A percentile compares a stretch with the other conserved stretches of the same genome.
These are phyloP conservation scores for Kodamaea ohmeri DNA, from an alignment of 1,139 yeast genomes.

Conservation along the genomic window DNA sequence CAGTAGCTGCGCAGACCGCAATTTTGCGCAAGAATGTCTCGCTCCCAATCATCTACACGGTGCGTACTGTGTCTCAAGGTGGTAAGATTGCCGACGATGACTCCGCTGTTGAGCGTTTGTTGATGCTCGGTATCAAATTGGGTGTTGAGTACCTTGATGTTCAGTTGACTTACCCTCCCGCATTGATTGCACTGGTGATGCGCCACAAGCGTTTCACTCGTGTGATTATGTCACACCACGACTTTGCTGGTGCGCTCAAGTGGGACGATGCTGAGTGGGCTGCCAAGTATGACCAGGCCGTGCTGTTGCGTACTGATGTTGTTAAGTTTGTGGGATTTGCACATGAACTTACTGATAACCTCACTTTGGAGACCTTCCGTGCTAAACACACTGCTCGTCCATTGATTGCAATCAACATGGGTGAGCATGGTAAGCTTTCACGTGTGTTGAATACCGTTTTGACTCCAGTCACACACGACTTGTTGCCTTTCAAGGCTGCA, in stretches of 20 bases:
- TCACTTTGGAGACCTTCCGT: slow-evolving; percentile 68
- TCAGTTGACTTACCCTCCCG: slow-evolving; percentile 45
- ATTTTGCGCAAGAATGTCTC: slow-evolving; percentile 57
- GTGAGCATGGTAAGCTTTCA: slow-evolving; percentile 71
- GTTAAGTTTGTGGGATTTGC: slow-evolving; percentile 87
- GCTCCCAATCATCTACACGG: slow-evolving; percentile 78
- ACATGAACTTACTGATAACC: slow-evolving; percentile 59
- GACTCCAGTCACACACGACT: slow-evolving; percentile 80
- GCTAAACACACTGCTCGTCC: slow-evolving; percentile 52
- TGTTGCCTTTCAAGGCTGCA: slow-evolving; percentile 65
- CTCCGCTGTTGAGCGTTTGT: slow-evolving; percentile 48
- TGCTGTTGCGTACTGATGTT: slow-evolving; percentile 64
- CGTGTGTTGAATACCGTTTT: slow-evolving; percentile 70
- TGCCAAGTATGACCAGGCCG: slow-evolving; percentile 65
- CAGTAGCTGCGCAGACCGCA: slow-evolving; percentile 74
- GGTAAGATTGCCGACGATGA: slow-evolving; percentile 63
- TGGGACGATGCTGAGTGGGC: slow-evolving; percentile 79
- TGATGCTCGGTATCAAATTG: slow-evolving; percentile 63
- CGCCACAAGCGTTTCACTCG: slow-evolving; percentile 55
- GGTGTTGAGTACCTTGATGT: slow-evolving; percentile 58
- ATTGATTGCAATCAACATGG: slow-evolving; percentile 81
- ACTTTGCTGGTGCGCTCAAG: slow-evolving; percentile 55
- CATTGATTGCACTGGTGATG: slow-evolving; percentile 29
- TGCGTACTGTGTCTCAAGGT: slow-evolving; percentile 78
- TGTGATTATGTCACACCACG: slow-evolving; percentile 82